Evolutionary conservation across 257 asterid species (phyloP), one percentile per base, ranked within the genome.

Genomic region (Solanum infundibuliforme): DNA sequence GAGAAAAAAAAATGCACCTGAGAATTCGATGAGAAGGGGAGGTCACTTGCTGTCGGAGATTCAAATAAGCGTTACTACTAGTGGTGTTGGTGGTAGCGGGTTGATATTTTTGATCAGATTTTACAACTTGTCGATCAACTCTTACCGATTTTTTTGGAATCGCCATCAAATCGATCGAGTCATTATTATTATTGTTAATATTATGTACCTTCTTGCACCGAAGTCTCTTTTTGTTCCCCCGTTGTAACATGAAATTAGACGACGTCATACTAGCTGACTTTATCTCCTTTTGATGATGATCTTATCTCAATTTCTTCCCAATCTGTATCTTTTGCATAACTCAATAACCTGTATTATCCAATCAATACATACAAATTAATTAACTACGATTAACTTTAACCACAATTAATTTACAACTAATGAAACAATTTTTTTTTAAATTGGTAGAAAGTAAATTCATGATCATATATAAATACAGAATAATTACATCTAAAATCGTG

Each of bases 211-310:
- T 96, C 98, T 93, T 94, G 91, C 99, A 94, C 29, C 98, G 94
- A 72, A 94, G 87, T 91, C 98, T 90, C 88, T 95, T 97, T 86
- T 97, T 90, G 88, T 93, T 95, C 12, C 98, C 99, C 98, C 98
- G 93, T 94, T 94, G 98, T 90, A 97, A 90, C 12, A 90, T 93
- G 89, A 94, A 94, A 84, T 95, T 97, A 1, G 96, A 93, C 89
- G 98, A 91, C 91, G 96, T 84, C 87, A 94, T 91, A 34, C 87
- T 88, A 35, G 90, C 89, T 60, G 95, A 88, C 90, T 92, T 91
- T 48, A 92, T 87, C 83, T 92, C 93, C 55, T 83, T 58, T 13
- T 21, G 32, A 5, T 29, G 12, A 36, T 73, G 83, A 36, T 82
- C 41, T n/a, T 98, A 94, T 89, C 95, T 86, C 82, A 83, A 89